phyloP scores from a whole-genome alignment of 1,284 basidiomycete species.

The Ganoderma leucocontextum region DNA sequence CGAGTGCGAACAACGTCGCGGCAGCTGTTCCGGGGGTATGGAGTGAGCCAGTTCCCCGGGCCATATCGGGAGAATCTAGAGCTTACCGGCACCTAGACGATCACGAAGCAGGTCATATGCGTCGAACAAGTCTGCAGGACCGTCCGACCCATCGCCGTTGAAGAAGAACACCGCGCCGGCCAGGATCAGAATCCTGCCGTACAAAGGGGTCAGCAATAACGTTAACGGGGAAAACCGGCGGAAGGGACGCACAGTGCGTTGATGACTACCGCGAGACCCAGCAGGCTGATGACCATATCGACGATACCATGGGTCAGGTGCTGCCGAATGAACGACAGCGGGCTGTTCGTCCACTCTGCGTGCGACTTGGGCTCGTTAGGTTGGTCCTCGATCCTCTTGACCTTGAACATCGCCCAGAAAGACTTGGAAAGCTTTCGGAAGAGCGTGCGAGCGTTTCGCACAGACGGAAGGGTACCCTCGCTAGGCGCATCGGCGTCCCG shows the following conservation, averaged over 20 bases:
- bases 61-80: background rate
- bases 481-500: background rate
- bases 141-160: conserved; percentile 42
- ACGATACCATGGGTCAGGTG: conserved; percentile 82
- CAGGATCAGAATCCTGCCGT: conserved; percentile 68
- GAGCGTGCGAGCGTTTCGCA: conserved; percentile 8
- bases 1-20: conserved; percentile 86
- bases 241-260: conserved; percentile 70
- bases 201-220: conserved; percentile 8
- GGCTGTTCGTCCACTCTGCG: conserved; percentile 62
- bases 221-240: background rate
- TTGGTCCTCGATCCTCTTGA: background rate
- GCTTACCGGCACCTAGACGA: conserved; percentile 72
- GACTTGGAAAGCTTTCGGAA: background rate
- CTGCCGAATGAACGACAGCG: conserved; percentile 72
- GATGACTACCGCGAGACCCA: conserved; percentile 87
- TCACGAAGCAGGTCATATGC: conserved; percentile 77
- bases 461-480: background rate
- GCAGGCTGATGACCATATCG: conserved; percentile 68
- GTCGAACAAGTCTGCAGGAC: conserved; percentile 80
- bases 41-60: background rate
- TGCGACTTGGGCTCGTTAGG: conserved; percentile 19
- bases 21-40: conserved; percentile 54
- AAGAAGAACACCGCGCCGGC: conserved; percentile 81
- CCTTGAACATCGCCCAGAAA: background rate